Evolutionary conservation across 2,329 filamentous ascomycete genomes (phyloP).

Genomic region (Sporothrix phasma): DNA sequence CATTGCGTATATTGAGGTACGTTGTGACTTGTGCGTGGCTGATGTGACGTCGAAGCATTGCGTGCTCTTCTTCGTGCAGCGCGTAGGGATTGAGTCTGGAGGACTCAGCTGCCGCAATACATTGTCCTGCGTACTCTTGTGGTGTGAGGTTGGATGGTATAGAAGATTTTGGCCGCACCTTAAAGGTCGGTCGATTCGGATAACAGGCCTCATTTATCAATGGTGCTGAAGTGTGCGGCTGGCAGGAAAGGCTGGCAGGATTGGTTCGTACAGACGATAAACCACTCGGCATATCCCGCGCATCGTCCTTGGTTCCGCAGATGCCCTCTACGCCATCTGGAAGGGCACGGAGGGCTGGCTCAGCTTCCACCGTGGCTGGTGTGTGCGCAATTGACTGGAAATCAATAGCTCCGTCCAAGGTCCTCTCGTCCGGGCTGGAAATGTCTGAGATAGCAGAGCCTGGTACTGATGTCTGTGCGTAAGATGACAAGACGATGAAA

Average conservation of each 20-base stretch:
- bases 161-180: slow-evolving; percentile 66
- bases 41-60: slow-evolving; percentile 68
- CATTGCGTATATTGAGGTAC: slow-evolving; percentile 93
- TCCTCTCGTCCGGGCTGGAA: slow-evolving; percentile 56
- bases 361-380: neutral
- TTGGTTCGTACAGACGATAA: too few species aligned
- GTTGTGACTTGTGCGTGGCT: slow-evolving; percentile 84
- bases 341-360: neutral
- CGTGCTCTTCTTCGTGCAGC: slow-evolving; percentile 75
- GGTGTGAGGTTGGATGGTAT: slow-evolving; percentile 67
- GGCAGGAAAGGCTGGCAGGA: neutral
- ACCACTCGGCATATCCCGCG: neutral
- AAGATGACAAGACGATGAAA: slow-evolving; percentile 43
- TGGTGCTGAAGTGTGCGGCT: neutral
- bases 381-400: neutral
- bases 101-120: slow-evolving; percentile 77
- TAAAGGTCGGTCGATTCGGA: slow-evolving; percentile 25
- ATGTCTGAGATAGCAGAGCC: slow-evolving; percentile 44
- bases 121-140: slow-evolving; percentile 80
- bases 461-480: slow-evolving; percentile 46
- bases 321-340: neutral
- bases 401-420: slow-evolving; percentile 36
- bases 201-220: neutral
- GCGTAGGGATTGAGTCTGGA: slow-evolving; percentile 85
- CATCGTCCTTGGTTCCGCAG: neutral